Percentiles rank a stretch among this genome's conserved stretches.
phyloP scores from a whole-genome alignment of 768 basidiomycete genomes.

The Termitomyces sp. region DNA sequence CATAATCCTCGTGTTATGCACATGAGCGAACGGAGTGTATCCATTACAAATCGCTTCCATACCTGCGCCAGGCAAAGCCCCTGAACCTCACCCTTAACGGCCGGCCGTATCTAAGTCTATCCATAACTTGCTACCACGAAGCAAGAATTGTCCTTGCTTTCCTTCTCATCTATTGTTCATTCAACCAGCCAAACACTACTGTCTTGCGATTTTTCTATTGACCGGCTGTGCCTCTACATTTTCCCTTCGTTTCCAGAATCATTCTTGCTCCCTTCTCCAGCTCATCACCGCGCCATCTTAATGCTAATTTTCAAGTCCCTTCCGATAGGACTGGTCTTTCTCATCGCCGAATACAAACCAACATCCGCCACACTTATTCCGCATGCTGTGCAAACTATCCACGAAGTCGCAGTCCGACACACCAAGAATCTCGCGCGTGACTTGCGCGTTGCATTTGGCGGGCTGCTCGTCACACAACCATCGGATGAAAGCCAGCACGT shows the following conservation, averaged over 20 bases:
- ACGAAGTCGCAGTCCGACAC: slow-evolving; percentile 48
- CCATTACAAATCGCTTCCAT: neutral
- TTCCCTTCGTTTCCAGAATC: slow-evolving; percentile 12
- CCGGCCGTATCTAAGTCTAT: slow-evolving; percentile 17
- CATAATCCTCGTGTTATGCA: slow-evolving; percentile 13
- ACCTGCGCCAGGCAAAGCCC: slow-evolving; percentile 1
- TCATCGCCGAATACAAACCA: slow-evolving; percentile 24
- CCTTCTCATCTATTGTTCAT: slow-evolving; percentile 8
- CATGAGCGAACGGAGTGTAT: neutral
- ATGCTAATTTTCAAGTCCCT: slow-evolving; percentile 25
- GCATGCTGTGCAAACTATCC: slow-evolving; percentile 41
- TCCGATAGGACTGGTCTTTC: slow-evolving; percentile 29
- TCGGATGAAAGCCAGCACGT: slow-evolving; percentile 18
- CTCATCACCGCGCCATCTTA: neutral
- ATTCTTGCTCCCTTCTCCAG: slow-evolving; percentile 7
- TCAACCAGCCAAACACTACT: slow-evolving; percentile 3
- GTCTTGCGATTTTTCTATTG: slow-evolving; percentile 10
- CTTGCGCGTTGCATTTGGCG: slow-evolving; percentile 59
- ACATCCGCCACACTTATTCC: slow-evolving; percentile 29
- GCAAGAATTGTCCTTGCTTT: slow-evolving; percentile 9
- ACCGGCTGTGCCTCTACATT: slow-evolving; percentile 20
- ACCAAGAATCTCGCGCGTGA: slow-evolving; percentile 64
- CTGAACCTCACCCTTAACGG: slow-evolving; percentile 17
- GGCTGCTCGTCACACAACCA: slow-evolving; percentile 40
- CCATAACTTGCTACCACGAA: slow-evolving; percentile 12